Conservation (phyloP, 2,329 filamentous ascomycete species). For the Diaporthe eres region DNA sequence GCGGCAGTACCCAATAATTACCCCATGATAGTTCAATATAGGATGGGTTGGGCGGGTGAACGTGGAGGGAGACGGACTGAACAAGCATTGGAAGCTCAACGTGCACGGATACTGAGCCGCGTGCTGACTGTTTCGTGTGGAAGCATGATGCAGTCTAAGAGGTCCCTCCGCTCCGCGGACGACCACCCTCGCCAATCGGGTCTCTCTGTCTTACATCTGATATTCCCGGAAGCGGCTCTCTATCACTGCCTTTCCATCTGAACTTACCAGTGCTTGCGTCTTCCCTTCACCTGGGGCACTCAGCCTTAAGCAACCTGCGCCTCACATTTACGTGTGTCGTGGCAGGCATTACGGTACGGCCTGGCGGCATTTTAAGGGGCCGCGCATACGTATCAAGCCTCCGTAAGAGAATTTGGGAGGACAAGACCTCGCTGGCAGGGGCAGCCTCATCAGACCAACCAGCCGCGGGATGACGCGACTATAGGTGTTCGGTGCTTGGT, state of each 20-base stretch:
- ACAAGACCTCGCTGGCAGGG: neutral
- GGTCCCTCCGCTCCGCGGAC: neutral
- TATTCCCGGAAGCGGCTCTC: neutral
- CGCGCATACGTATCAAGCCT: neutral
- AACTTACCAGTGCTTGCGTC: neutral
- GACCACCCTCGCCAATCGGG: constrained; percentile 26
- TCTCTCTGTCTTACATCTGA: neutral
- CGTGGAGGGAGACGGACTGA: neutral
- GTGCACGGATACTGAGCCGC: constrained; percentile 15
- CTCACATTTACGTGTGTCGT: neutral
- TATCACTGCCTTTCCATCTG: neutral
- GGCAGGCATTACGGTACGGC: neutral
- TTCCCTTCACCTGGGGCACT: neutral
- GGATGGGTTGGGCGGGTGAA: neutral
- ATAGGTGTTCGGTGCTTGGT: neutral
- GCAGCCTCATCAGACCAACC: neutral
- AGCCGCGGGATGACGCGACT: neutral
- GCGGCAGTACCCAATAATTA: neutral
- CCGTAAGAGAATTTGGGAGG: constrained; percentile 1
- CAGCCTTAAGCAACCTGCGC: neutral
- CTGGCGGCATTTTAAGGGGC: neutral
- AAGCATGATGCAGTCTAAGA: constrained; percentile 14
- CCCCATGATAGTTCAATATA: neutral
- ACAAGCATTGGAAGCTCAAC: neutral
- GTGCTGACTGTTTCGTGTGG: constrained; percentile 15